Evolutionary conservation across 2,329 filamentous ascomycete species (phyloP), one percentile per base, ranked within the genome.

Genomic region (Conoideocrella luteorostrata): DNA sequence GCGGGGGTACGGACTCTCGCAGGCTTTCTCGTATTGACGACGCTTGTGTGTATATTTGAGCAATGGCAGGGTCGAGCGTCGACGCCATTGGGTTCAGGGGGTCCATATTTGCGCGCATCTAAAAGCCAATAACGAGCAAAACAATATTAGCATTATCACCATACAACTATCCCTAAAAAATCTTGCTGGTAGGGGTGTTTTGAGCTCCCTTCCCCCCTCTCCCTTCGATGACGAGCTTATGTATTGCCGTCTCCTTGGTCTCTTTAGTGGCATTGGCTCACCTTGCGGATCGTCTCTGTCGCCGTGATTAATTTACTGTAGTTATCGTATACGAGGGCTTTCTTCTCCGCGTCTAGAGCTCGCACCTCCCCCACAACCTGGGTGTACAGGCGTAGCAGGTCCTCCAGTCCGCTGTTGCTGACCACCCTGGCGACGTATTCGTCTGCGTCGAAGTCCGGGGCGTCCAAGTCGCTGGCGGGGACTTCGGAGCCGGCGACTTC

Each of bases 291-390:
- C 3, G 91, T 97, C 64, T 95, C 91, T 10, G 94, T 96, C 1
- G 93, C 93, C n/a, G 84, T 80, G 52, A 98, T 96, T 52, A 98
- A 69, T 67, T 97, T 97, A 54, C 86, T 93, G 65, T 97, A 98
- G 61, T 98, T 98, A 63, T 98, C 91, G 63, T 98, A 98, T 4
- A 98, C 93, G 49, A 98, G 69, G 2, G 91, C 90, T 68, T 98
- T 98, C 64, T 93, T 86, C 73, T 98, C 93, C 20, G 91, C 91
- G 58, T 97, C 93, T 15, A 98, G 73, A 2, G 88, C 90, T 29
- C 89, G 72, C 38, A 95, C 91, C 67, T 97, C 91, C 52, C 80
- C 77, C 52, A 91, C 66, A 9, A 91, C 72, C 18, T 78, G 75
- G 37, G 84, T 81, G 60, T 93, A 89, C 1, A 84, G 71, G 42